A percentile compares a stretch with the other conserved stretches of the same genome.
Conservation (phyloP, 2,329 filamentous ascomycete genomes). For the Aspergillus alliaceus region DNA sequence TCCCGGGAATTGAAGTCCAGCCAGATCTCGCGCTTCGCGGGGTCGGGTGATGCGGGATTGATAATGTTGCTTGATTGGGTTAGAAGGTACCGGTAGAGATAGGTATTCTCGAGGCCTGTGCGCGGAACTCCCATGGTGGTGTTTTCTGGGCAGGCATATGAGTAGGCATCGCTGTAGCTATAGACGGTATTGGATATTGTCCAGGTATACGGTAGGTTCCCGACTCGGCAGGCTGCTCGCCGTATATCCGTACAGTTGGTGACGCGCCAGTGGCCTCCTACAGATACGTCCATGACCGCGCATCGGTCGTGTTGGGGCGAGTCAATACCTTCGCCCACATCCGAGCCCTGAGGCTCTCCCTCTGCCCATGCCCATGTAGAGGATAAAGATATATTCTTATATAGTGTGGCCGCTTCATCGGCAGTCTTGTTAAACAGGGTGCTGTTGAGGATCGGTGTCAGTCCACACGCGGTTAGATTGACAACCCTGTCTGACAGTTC, state of each 20-base stretch:
- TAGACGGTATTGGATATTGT: constrained; percentile 45
- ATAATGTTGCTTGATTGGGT: constrained; percentile 28
- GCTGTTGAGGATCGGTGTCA: constrained; percentile 59
- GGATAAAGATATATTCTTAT: constrained; percentile 52
- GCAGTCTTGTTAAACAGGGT: constrained; percentile 56
- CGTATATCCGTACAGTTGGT: constrained; percentile 54
- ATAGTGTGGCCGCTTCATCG: constrained; percentile 44
- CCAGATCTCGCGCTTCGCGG: constrained; percentile 47
- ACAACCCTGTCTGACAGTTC: constrained; percentile 36
- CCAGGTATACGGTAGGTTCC: constrained; percentile 59
- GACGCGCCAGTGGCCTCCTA: constrained; percentile 58
- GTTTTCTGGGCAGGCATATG: constrained; percentile 49
- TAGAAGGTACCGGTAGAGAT: constrained; percentile 50
- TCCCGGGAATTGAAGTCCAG: constrained; percentile 63
- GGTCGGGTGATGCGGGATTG: constrained; percentile 26
- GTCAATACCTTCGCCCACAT: constrained; percentile 27
- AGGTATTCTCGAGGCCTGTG: constrained; percentile 63
- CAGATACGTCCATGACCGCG: constrained; percentile 52
- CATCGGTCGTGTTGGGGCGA: constrained; percentile 50
- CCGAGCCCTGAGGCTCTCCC: constrained; percentile 54
- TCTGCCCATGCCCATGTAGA: constrained; percentile 62
- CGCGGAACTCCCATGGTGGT: constrained; percentile 59
- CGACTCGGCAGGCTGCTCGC: constrained; percentile 58
- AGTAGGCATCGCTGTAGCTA: constrained; percentile 46
- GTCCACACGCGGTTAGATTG: constrained; percentile 56